These are phyloP conservation scores for Petunia axillaris DNA, from an alignment of 257 asterid species.

Conservation along the genomic window DNA sequence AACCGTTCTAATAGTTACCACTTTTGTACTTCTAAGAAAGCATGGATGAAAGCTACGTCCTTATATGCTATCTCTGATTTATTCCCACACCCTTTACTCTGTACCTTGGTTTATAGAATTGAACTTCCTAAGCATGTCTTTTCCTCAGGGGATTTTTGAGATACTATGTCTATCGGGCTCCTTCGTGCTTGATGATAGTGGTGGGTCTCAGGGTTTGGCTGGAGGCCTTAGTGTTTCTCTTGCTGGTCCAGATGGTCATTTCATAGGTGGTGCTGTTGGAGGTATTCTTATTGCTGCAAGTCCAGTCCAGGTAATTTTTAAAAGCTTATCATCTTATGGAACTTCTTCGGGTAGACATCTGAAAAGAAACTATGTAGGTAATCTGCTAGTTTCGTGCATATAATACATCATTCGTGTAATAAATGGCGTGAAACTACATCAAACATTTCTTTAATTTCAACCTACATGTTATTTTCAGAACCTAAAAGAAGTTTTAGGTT, in stretches of 20 bases:
- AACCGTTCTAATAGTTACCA: neutral
- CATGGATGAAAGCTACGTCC: neutral
- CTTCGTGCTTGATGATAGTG: neutral
- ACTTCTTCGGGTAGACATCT: too few species aligned
- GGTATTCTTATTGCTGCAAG: slow-evolving; percentile 24
- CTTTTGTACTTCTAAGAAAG: neutral
- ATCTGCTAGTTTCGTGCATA: too few species aligned
- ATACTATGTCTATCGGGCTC: slow-evolving; percentile 25
- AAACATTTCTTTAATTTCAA: neutral
- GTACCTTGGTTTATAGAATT: too few species aligned
- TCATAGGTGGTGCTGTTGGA: slow-evolving; percentile 20
- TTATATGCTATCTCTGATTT: neutral
- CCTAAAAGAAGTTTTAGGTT: neutral
- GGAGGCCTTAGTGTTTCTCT: slow-evolving; percentile 26
- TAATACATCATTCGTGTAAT: neutral
- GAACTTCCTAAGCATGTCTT: neutral
- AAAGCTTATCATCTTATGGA: too few species aligned
- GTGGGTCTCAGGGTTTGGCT: neutral
- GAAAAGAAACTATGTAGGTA: too few species aligned
- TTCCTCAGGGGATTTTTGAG: slow-evolving; percentile 27
- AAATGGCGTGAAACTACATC: neutral
- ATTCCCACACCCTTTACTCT: too few species aligned
- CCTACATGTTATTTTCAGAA: neutral
- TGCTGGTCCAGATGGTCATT: slow-evolving; percentile 29
- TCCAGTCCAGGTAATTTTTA: slow-evolving; percentile 26